Base-by-base conservation (phyloP, 371 early-diverging fungal genomes). In the Mortierella sp. region DNA sequence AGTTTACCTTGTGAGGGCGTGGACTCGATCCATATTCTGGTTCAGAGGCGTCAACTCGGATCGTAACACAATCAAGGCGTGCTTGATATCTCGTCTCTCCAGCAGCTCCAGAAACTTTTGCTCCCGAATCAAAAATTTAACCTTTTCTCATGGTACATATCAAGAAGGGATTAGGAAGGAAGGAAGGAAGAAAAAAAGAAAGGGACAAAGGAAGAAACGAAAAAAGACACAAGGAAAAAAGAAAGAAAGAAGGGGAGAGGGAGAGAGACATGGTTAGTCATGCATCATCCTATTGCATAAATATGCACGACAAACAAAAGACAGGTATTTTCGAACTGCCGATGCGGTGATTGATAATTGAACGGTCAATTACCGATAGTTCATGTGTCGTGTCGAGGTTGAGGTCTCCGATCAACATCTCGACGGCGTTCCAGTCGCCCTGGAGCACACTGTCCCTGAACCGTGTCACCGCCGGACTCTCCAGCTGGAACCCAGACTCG, bases 51-150 rank as follows among this genome's bases (percentile, higher is more conserved):
- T 88, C 41, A 97, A 79, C 76, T 96, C 96, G 39, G 87, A 88
- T 19, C 95, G 89, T 22, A 97, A 85, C 0, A 94, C 91, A 2
- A 85, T 69, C 39, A 97, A 74, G 7, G 96, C 97, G 37, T 86
- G 83, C 77, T 91, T 91, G 10, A 89, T 85, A 39, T 93, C 78
- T 34, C 85, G 65, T 10, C 77, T 53, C 79, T 95, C 95, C 22
- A 97, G 80, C 1, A 93, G 77, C 79, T 97, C 97, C 68, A 96
- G 77, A 82, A 91, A 97, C 80, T 94, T 94, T 86, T 97, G 96
- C 75, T 93, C 89, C 48, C 93, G 79, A 55, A 96, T 89, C 64
- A 95, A 85, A 74, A 95, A 95, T 68, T 87, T 85, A 31, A 91
- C 85, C 74, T 70, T n/a, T n/a, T n/a, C n/a, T n/a, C n/a, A n/a